Evolutionary conservation across 2,329 filamentous ascomycete genomes (phyloP).

Genomic region (Colletotrichum chrysophilum): DNA sequence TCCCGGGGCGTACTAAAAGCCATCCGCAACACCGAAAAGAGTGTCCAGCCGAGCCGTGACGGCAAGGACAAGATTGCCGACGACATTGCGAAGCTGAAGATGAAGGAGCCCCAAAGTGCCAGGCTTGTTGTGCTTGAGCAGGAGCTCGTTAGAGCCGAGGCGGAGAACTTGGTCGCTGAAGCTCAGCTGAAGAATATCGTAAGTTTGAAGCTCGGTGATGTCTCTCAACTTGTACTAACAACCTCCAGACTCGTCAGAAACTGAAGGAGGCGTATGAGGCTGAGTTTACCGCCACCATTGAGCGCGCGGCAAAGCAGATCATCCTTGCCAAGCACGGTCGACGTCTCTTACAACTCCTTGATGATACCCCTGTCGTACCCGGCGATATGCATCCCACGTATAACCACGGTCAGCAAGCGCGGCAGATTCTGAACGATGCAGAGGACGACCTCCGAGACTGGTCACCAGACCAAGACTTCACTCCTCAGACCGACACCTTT

Average conservation of each 20-base stretch:
- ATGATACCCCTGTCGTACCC: conserved; percentile 88
- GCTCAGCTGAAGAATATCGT: conserved; percentile 95
- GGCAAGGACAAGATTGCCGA: conserved; percentile 87
- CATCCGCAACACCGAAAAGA: conserved; percentile 94
- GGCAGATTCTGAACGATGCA: conserved; percentile 89
- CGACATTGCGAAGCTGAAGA: conserved; percentile 90
- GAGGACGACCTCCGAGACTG: conserved; percentile 87
- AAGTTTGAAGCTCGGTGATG: conserved; percentile 38
- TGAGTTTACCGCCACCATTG: conserved; percentile 89
- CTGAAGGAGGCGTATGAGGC: conserved; percentile 92
- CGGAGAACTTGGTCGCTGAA: conserved; percentile 94
- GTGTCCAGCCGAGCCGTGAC: conserved; percentile 90
- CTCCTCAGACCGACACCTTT: background rate
- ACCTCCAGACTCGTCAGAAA: conserved; percentile 82
- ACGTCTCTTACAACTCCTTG: conserved; percentile 81
- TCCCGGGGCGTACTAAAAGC: conserved; percentile 83
- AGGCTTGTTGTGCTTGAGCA: conserved; percentile 88
- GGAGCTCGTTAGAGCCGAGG: conserved; percentile 94
- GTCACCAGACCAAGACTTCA: conserved; percentile 52
- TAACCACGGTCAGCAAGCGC: conserved; percentile 68
- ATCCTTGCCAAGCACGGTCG: conserved; percentile 91
- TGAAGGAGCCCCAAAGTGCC: conserved; percentile 87
- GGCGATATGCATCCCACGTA: conserved; percentile 80
- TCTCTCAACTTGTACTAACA: background rate
- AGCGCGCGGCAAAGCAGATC: conserved; percentile 96